Evolutionary conservation across 768 basidiomycete genomes (phyloP).

Genomic region (Suillus subalutaceus): DNA sequence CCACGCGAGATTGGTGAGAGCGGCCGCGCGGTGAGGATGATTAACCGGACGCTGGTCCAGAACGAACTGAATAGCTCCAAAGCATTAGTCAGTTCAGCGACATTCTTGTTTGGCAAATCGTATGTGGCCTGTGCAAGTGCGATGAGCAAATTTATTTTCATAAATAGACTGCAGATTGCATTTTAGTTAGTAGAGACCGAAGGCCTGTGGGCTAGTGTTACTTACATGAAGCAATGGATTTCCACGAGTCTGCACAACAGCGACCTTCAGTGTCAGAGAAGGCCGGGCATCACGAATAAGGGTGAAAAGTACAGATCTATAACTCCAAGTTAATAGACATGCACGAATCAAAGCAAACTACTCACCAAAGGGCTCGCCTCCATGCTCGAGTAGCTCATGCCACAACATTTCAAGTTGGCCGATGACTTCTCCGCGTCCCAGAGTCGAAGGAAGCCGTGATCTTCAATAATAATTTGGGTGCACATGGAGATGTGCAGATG

Average conservation of each 20-base stretch:
- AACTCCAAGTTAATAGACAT: not conserved
- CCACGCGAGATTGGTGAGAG: conserved; percentile 3
- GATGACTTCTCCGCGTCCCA: not conserved
- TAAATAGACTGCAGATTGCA: not conserved
- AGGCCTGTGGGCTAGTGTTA: not conserved
- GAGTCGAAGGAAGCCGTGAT: not conserved
- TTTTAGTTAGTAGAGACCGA: not conserved
- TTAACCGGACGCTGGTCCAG: not conserved
- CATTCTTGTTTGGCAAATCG: not conserved
- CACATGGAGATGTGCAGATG: not conserved
- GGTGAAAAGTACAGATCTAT: not conserved
- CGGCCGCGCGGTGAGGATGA: not conserved
- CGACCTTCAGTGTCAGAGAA: not conserved
- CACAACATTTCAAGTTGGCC: not conserved
- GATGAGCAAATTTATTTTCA: not conserved
- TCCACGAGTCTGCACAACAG: not conserved
- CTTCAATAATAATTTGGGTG: not conserved
- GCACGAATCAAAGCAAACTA: not conserved
- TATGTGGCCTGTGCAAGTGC: not conserved
- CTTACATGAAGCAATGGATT: not conserved
- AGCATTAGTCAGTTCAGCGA: not conserved
- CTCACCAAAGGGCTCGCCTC: not conserved
- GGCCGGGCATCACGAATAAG: not conserved
- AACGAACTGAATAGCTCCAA: not conserved
- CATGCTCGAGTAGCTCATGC: not conserved